A percentile compares a stretch with the other conserved stretches of the same genome.
Conservation (phyloP, 2,329 filamentous ascomycete genomes). For the Alternaria angustiovoidea region DNA sequence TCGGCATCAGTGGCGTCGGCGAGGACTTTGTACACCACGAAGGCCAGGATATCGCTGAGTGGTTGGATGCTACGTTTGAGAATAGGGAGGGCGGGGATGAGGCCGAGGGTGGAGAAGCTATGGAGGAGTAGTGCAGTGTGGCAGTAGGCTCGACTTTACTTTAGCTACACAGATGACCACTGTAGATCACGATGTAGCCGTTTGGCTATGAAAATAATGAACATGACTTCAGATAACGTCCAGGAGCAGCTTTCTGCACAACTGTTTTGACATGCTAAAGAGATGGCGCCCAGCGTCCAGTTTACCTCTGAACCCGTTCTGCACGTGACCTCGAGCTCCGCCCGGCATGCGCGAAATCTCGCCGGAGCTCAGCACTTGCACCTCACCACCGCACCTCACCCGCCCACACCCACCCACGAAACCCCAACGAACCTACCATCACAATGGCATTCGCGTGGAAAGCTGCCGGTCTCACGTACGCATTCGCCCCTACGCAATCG, state of each 20-base stretch:
- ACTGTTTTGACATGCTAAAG: too few relatives aligned
- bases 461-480: conserved; percentile 94
- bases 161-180: neutral
- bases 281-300: too few relatives aligned
- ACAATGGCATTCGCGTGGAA: conserved; percentile 99
- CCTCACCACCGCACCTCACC: conserved; percentile 13
- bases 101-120: conserved; percentile 55
- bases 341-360: conserved; percentile 40
- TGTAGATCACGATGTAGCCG: conserved; percentile 17
- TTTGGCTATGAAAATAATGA: conserved; percentile 35
- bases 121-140: conserved; percentile 53
- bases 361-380: conserved; percentile 33
- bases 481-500: conserved; percentile 27
- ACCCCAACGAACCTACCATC: conserved; percentile 50
- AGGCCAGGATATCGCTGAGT: conserved; percentile 82
- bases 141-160: neutral
- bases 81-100: conserved; percentile 51
- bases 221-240: conserved; percentile 9
- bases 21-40: conserved; percentile 93
- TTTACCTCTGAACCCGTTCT: too few relatives aligned
- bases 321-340: conserved; percentile 40
- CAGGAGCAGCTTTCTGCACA: too few relatives aligned
- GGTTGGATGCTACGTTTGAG: conserved; percentile 76
- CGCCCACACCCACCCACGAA: conserved; percentile 15
- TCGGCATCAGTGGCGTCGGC: conserved; percentile 79